phyloP scores from a whole-genome alignment of 2,329 filamentous ascomycete genomes.

The Verticillium tricorpus region DNA sequence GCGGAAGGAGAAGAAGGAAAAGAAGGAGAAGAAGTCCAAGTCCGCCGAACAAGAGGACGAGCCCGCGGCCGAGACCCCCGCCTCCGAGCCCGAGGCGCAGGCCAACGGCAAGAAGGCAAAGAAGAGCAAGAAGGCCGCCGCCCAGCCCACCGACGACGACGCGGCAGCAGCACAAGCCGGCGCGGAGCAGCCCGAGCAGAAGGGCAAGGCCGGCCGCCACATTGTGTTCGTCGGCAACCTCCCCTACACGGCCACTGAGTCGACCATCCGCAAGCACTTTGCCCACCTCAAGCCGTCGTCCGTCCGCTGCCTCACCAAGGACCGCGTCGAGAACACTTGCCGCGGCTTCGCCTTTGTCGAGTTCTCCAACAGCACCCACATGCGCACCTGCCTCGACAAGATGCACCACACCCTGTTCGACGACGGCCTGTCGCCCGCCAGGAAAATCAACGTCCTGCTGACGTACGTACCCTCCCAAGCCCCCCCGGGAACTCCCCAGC shows the following conservation, averaged over 20 bases:
- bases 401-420: conserved; percentile 82
- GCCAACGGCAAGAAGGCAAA: conserved; percentile 3
- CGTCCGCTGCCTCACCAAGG: conserved; percentile 70
- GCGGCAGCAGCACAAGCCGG: not conserved
- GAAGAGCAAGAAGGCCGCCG: conserved; percentile 5
- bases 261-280: conserved; percentile 71
- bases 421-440: conserved; percentile 46
- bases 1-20: conserved; percentile 20
- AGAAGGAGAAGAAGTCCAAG: conserved; percentile 29
- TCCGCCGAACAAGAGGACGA: conserved; percentile 12
- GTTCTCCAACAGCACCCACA: conserved; percentile 79
- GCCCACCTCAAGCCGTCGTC: conserved; percentile 64
- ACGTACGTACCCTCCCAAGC: conserved; percentile 58
- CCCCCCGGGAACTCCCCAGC: too few relatives aligned
- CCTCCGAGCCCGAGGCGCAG: conserved; percentile 3
- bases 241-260: conserved; percentile 73
- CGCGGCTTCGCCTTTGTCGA: conserved; percentile 85
- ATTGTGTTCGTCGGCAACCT: conserved; percentile 85
- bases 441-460: conserved; percentile 89
- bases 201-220: conserved; percentile 53
- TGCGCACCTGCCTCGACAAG: conserved; percentile 88
- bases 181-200: conserved; percentile 1
- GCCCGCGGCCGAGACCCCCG: conserved; percentile 5
- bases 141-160: conserved; percentile 12
- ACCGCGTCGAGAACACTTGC: conserved; percentile 55